Conservation (phyloP, 2,329 filamentous ascomycete species). For the Alternaria sp. region DNA sequence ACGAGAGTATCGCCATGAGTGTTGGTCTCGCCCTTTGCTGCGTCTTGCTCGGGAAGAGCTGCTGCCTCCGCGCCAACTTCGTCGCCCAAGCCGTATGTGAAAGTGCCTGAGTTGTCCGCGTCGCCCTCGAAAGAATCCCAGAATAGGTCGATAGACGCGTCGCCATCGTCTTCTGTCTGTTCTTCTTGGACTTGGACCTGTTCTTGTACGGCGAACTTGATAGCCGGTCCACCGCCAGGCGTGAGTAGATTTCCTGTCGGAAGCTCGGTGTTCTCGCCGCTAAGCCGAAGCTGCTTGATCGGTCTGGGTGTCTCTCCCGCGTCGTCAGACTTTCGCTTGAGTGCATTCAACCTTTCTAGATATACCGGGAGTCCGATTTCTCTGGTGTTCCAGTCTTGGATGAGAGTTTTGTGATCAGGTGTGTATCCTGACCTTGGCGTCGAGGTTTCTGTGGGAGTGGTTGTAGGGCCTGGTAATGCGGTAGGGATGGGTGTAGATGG, state of each 20-base stretch:
- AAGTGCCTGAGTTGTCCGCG: background rate
- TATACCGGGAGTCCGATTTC: background rate
- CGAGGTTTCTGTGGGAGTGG: background rate
- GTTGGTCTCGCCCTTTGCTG: background rate
- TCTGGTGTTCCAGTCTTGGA: background rate
- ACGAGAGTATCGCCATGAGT: background rate
- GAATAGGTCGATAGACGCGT: no score
- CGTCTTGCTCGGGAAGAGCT: no score
- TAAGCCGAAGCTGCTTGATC: background rate
- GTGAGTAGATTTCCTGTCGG: background rate
- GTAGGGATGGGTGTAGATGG: background rate
- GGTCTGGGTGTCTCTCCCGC: background rate
- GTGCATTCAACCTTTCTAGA: background rate
- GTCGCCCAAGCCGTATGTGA: no score
- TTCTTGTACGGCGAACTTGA: background rate
- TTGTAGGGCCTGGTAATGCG: background rate
- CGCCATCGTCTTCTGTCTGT: background rate
- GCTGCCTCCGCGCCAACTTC: background rate
- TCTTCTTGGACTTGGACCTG: no score
- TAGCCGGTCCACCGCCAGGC: background rate
- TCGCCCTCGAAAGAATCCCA: background rate
- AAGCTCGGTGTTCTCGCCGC: background rate
- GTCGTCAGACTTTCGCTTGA: background rate
- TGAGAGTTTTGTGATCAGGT: background rate
- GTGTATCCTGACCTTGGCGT: no score